These are phyloP conservation scores for Neonectria ditissima DNA, from an alignment of 2,329 filamentous ascomycete genomes.

Conservation along the genomic window DNA sequence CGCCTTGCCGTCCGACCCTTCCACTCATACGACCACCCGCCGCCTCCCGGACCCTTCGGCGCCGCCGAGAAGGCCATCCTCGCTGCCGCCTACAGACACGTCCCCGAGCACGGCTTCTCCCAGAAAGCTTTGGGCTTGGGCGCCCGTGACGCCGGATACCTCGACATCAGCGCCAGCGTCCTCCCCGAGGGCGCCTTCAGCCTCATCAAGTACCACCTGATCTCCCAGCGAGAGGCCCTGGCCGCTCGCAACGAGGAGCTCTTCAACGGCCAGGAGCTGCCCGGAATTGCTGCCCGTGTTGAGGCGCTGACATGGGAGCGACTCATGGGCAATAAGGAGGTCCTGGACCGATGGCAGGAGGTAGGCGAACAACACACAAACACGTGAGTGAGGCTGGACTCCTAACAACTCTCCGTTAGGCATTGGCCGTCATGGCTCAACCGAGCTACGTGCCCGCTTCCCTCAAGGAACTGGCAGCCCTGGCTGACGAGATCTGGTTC, in stretches of 20 bases:
- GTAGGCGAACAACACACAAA: constrained; percentile 58
- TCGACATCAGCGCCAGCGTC: constrained; percentile 86
- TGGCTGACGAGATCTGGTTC: constrained; percentile 94
- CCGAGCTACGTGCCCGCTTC: constrained; percentile 81
- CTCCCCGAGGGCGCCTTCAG: constrained; percentile 85
- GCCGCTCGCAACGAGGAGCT: constrained; percentile 53
- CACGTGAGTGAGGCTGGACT: constrained; percentile 8
- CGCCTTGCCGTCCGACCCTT: constrained; percentile 57
- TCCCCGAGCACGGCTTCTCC: constrained; percentile 87
- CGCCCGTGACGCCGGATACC: constrained; percentile 85
- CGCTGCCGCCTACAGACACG: constrained; percentile 80
- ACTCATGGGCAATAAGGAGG: constrained; percentile 76
- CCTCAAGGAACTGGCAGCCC: constrained; percentile 79
- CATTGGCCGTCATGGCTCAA: constrained; percentile 90
- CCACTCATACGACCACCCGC: constrained; percentile 78
- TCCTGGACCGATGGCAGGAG: constrained; percentile 88
- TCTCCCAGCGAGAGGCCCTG: constrained; percentile 73
- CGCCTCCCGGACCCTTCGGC: constrained; percentile 71
- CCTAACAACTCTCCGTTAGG: constrained; percentile 61
- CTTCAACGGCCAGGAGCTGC: constrained; percentile 52
- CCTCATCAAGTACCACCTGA: constrained; percentile 82
- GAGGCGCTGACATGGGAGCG: constrained; percentile 80
- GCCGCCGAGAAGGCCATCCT: constrained; percentile 81
- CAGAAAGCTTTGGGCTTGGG: constrained; percentile 78
- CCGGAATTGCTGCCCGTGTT: constrained; percentile 72